Evolutionary conservation across 106 monocot species (phyloP), one percentile per base, ranked within the genome.

Genomic region (Dendrobium nobile): DNA sequence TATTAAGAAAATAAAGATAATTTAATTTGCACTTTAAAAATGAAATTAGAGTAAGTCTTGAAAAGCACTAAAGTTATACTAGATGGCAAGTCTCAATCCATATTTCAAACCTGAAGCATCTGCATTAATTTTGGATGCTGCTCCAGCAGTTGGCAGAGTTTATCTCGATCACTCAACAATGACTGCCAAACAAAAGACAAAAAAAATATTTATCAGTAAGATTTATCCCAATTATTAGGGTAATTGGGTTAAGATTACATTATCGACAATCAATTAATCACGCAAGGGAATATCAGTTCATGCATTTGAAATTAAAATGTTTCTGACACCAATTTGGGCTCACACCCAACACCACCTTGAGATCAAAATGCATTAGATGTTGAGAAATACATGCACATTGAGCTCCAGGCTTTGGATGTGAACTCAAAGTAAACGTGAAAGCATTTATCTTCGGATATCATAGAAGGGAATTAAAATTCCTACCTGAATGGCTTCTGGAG

Each of bases 401-500:
- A 61, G n/a, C 61, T 22, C 61, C 22, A 22, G 20, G n/a, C n/a
- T 20, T n/a, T 22, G 61, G 19, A 20, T 61, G 22, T 61, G 70
- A 70, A 37, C 37, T 70, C 33, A 70, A 40, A 24, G 24, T 64
- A 5, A 7, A 26, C 13, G 13, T 70, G 31, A 33, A 70, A 28
- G 61, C 13, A 15, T 70, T 70, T 61, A 61, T 61, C 61, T 61
- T 70, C 37, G 37, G 33, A 67, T 28, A 15, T 33, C 24, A 70
- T 33, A 4, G n/a, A 61, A 56, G 13, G 13, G 3, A 56, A n/a
- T n/a, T 33, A 70, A 16, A 33, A 37, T 70, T 40, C n/a, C n/a
- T 9, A 98, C 98, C 94, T 98, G 92, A 78, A 98, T 98, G 40
- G 98, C 90, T 85, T 98, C 98, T 72, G 94, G 94, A 41, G 97